A percentile compares a stretch with the other conserved stretches of the same genome.
Evolutionary conservation across 2,329 filamentous ascomycete species (phyloP).

Genomic region (Cladophialophora psammophila): DNA sequence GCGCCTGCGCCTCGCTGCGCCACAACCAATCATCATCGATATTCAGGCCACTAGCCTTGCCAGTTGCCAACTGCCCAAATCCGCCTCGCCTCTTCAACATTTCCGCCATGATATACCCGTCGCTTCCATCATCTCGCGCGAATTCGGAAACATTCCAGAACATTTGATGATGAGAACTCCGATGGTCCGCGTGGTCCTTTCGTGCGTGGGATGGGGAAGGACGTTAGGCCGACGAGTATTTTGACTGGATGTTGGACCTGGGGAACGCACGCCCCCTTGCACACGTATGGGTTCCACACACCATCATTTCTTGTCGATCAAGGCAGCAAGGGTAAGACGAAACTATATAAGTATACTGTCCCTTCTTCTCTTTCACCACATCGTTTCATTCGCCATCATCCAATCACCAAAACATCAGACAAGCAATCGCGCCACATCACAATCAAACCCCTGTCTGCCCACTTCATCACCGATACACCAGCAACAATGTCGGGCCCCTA

Average conservation of each 20-base stretch:
- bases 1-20: conserved; percentile 20
- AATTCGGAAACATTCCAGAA: conserved; percentile 26
- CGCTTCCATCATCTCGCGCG: not conserved
- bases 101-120: not conserved
- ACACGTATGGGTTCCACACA: not conserved
- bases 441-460: not conserved
- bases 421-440: not conserved
- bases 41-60: not conserved
- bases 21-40: conserved; percentile 14
- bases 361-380: not conserved
- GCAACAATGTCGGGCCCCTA: conserved; percentile 27
- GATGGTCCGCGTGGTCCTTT: not conserved
- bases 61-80: conserved; percentile 7
- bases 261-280: conserved; percentile 3
- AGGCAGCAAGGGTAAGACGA: conserved; percentile 3
- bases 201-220: not conserved
- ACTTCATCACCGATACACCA: not conserved
- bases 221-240: conserved; percentile 7
- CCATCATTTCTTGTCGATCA: not conserved
- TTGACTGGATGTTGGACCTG: not conserved
- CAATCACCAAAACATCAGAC: conserved; percentile 5
- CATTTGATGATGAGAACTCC: not conserved
- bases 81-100: conserved; percentile 10
- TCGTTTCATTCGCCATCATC: not conserved
- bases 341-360: conserved; percentile 4